A percentile compares a stretch with the other conserved stretches of the same genome.
Evolutionary conservation across 371 early-diverging fungal species (phyloP).

Genomic region (Scutellospora calospora): DNA sequence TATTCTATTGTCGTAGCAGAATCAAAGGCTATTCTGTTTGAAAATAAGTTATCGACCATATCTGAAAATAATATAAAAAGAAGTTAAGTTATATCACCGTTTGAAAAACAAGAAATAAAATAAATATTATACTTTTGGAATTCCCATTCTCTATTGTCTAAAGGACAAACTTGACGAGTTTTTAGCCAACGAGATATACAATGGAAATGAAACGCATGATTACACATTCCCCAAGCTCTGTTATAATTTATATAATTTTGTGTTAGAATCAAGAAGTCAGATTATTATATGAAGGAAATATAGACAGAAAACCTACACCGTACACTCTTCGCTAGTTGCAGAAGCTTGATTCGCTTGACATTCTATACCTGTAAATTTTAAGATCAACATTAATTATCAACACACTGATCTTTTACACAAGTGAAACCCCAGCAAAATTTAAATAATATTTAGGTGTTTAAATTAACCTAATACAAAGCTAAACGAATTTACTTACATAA

Average conservation of each 20-base stretch:
- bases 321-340: constrained; percentile 95
- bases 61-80: no score
- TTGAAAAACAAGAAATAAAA: background rate
- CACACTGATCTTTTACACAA: background rate
- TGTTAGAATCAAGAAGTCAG: background rate
- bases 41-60: no score
- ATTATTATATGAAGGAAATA: background rate
- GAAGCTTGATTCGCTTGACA: constrained; percentile 97
- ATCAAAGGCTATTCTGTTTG: no score
- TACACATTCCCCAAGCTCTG: constrained; percentile 98
- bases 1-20: no score
- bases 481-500: constrained; percentile 78
- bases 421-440: background rate
- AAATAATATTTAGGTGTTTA: background rate
- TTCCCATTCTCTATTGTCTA: constrained; percentile 99
- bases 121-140: constrained; percentile 84
- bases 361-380: constrained; percentile 77
- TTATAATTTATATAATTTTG: background rate
- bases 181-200: constrained; percentile 99
- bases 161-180: constrained; percentile 98
- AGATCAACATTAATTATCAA: no score
- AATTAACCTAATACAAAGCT: no score
- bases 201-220: constrained; percentile 99
- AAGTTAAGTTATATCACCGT: no score
- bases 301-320: constrained; percentile 59